phyloP scores from a whole-genome alignment of 345 rosid species.

The Turnera subulata region DNA sequence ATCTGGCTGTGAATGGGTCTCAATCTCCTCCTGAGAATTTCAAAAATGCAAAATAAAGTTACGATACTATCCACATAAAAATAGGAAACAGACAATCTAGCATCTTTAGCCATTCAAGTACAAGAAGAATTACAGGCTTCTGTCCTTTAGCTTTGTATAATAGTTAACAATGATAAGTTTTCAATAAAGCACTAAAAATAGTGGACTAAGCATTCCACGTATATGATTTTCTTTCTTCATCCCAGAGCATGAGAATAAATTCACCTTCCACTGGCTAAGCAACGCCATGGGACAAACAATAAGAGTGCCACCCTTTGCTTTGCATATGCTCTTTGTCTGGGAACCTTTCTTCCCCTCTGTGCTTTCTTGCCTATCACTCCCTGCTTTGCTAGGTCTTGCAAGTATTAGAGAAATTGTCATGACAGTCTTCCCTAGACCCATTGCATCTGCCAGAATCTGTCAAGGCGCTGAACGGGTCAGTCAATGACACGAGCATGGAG shows the following conservation, averaged over 20 bases:
- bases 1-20: constrained; percentile 50
- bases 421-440: constrained; percentile 81
- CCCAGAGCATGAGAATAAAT: too few species aligned
- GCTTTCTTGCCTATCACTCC: constrained; percentile 19
- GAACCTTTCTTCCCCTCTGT: constrained; percentile 16
- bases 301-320: constrained; percentile 60
- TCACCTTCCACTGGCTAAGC: constrained; percentile 74
- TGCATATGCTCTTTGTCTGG: constrained; percentile 11
- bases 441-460: constrained; percentile 72
- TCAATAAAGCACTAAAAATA: too few species aligned
- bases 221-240: too few species aligned
- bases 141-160: too few species aligned
- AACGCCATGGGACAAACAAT: constrained; percentile 73
- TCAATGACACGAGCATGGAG: too few species aligned
- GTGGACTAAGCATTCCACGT: too few species aligned
- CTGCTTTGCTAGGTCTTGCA: constrained; percentile 47
- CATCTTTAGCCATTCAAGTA: too few species aligned
- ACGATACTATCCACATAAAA: too few species aligned
- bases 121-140: too few species aligned
- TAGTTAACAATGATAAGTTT: too few species aligned
- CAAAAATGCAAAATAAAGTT: constrained; percentile 6
- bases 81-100: too few species aligned
- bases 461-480: too few species aligned
- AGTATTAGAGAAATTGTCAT: constrained; percentile 73
- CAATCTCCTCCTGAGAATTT: constrained; percentile 55